Base-by-base conservation (phyloP, 805 yeast species). In the Komagataella populi region DNA sequence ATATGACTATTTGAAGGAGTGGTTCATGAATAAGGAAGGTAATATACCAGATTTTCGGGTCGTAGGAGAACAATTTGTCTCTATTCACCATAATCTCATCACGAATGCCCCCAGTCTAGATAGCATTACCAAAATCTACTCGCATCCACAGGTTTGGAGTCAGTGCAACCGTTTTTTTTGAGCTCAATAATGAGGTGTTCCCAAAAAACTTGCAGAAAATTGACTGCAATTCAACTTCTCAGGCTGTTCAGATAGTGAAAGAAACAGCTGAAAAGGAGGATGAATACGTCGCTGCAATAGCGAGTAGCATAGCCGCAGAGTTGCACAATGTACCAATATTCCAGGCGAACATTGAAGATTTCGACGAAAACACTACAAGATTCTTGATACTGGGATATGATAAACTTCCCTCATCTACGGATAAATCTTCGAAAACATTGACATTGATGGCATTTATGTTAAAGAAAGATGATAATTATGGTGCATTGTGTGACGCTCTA, bases 81-180 rank as follows among this genome's bases (percentile, higher is more conserved):
- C 84, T 1, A 87, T 91, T 53, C 83, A 81, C 53, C 98, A 93
- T 68, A 83, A 84, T 63, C 70, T 91, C 44, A 69, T 82, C 54
- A 66, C 82, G 4, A 69, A 63, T 55, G 72, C 77, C 6, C 58
- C 61, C 48, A 71, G 70, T 39, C 56, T 83, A 3, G 55, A 63
- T 1, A 63, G 72, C 12, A 74, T 89, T 50, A 65, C 62, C 14
- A 76, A 72, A 36, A 75, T 91, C 17, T 87, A 86, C 67, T 86
- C 96, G 3, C 99, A 91, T 66, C 97, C 99, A 1, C 99, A 91
- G 64, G 99, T 90, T 0, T 91, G 99, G 99, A 95, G 96, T 7
- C 99, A 91, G 63, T 83, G 87, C 49, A 69, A 74, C 2, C 63
- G 69, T 20, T 93, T 86, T 69, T 69, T 45, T 22, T 22, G 49